Evolutionary conservation across 2,329 filamentous ascomycete genomes (phyloP).

Genomic region (Trichothecium sympodiale): DNA sequence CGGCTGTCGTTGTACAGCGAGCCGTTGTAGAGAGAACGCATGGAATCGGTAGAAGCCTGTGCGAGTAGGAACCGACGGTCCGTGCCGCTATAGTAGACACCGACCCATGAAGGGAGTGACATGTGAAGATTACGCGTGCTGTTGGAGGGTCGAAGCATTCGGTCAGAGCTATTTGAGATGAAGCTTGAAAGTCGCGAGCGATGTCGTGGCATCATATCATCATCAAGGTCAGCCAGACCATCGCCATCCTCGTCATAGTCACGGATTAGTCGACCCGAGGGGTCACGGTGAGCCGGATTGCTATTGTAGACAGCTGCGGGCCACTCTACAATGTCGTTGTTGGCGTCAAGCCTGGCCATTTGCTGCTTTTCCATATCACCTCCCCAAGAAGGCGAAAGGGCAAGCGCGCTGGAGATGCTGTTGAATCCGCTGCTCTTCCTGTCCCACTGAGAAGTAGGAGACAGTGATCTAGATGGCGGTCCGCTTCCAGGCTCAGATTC

Average conservation of each 20-base stretch:
- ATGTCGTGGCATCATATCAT: slow-evolving; percentile 25
- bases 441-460: slow-evolving; percentile 28
- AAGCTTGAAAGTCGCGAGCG: slow-evolving; percentile 42
- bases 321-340: slow-evolving; percentile 35
- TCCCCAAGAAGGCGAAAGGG: slow-evolving; percentile 43
- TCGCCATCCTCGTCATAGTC: slow-evolving; percentile 55
- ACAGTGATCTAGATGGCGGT: slow-evolving; percentile 36
- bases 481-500: slow-evolving; percentile 46
- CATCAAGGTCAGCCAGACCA: slow-evolving; percentile 47
- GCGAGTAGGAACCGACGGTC: slow-evolving; percentile 41
- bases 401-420: slow-evolving; percentile 42
- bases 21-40: slow-evolving; percentile 34
- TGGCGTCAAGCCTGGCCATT: slow-evolving; percentile 24
- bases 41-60: slow-evolving; percentile 31
- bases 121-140: slow-evolving; percentile 38
- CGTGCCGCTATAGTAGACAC: slow-evolving; percentile 61
- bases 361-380: slow-evolving; percentile 26
- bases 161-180: slow-evolving; percentile 35
- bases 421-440: slow-evolving; percentile 38
- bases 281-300: slow-evolving; percentile 18
- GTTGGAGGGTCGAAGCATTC: slow-evolving; percentile 38
- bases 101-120: slow-evolving; percentile 43
- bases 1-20: slow-evolving; percentile 19
- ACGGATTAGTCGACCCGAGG: slow-evolving; percentile 33
- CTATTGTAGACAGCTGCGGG: slow-evolving; percentile 34